Conservation (phyloP, 2,329 filamentous ascomycete genomes). For the Fusarium multiceps region DNA sequence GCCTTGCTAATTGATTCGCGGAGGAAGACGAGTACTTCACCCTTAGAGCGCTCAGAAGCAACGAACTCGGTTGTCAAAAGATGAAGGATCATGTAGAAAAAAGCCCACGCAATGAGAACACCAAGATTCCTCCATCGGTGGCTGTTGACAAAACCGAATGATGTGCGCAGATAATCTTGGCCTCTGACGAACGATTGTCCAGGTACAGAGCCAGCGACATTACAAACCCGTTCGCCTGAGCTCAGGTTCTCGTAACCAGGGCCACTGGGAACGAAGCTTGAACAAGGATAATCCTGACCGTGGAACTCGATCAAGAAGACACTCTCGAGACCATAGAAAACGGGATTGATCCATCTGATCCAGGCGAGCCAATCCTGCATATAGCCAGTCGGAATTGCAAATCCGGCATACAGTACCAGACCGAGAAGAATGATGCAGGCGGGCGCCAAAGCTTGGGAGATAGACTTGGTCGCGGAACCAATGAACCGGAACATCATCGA, state of each 20-base stretch:
- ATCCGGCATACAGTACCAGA: conserved; percentile 63
- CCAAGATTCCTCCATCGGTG: conserved; percentile 38
- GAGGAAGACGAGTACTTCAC: conserved; percentile 33
- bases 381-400: conserved; percentile 55
- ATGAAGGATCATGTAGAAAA: conserved; percentile 31
- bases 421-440: conserved; percentile 36
- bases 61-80: conserved; percentile 28
- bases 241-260: conserved; percentile 16
- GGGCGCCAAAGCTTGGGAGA: conserved; percentile 41
- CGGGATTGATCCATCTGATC: conserved; percentile 72
- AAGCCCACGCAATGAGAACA: conserved; percentile 20
- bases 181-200: background rate
- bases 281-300: conserved; percentile 60
- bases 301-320: conserved; percentile 72
- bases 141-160: conserved; percentile 18
- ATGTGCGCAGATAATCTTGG: background rate
- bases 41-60: conserved; percentile 33
- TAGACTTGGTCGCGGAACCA: conserved; percentile 35
- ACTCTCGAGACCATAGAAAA: conserved; percentile 72
- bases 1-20: conserved; percentile 10
- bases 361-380: conserved; percentile 66
- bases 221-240: background rate
- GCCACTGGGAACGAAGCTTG: conserved; percentile 47
- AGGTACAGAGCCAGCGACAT: background rate
- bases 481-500: conserved; percentile 67